Evolutionary conservation across 2,329 filamentous ascomycete genomes (phyloP).

Genomic region (Fusarium kyushuense): DNA sequence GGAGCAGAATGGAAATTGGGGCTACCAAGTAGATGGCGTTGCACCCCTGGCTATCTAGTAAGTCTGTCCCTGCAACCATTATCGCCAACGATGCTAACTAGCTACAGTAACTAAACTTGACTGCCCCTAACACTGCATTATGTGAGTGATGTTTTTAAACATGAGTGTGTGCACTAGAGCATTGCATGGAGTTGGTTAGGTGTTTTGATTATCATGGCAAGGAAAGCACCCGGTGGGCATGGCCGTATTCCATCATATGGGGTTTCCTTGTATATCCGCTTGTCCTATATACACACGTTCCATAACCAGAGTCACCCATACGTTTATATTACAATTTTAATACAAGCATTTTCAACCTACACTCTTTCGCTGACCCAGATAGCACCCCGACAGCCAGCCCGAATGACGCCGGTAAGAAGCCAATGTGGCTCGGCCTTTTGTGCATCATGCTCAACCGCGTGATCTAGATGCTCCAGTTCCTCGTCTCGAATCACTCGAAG

Average conservation of each 20-base stretch:
- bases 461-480: conserved; percentile 95
- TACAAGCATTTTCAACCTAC: conserved; percentile 52
- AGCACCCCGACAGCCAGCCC: conserved; percentile 89
- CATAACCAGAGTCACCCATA: conserved; percentile 18
- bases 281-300: conserved; percentile 41
- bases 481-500: conserved; percentile 91
- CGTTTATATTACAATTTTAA: conserved; percentile 45
- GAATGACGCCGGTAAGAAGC: conserved; percentile 85
- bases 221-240: conserved; percentile 38
- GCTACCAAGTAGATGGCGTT: conserved; percentile 95
- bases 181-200: conserved; percentile 45
- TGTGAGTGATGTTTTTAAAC: conserved; percentile 15
- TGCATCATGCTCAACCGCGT: conserved; percentile 92
- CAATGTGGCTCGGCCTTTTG: conserved; percentile 92
- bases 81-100: conserved; percentile 45
- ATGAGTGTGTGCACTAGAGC: conserved; percentile 31
- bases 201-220: conserved; percentile 23
- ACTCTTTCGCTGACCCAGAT: conserved; percentile 90
- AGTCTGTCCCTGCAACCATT: conserved; percentile 55
- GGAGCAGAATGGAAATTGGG: conserved; percentile 94
- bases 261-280: conserved; percentile 26
- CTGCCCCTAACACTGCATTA: conserved; percentile 16
- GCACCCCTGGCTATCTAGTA: conserved; percentile 98
- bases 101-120: conserved; percentile 50
- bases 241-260: conserved; percentile 13